Percentiles rank a stretch among this genome's conserved stretches.
Conservation (phyloP, 495 filamentous ascomycete species). For the Elaphomyces granulatus region DNA sequence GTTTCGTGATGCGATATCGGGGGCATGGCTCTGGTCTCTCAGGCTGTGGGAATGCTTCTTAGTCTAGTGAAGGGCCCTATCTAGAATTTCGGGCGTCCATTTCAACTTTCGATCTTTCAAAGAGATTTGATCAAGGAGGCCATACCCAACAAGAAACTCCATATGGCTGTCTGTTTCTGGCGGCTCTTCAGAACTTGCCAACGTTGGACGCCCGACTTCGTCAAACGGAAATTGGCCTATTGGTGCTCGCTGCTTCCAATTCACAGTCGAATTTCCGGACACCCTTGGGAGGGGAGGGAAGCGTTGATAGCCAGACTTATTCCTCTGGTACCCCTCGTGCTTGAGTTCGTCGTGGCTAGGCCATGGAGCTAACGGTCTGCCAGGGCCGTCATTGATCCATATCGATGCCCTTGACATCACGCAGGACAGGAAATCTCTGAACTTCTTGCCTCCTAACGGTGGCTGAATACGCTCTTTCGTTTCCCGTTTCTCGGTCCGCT, state of each 20-base stretch:
- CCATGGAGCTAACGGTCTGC: conserved; percentile 13
- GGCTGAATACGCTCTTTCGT: conserved; percentile 2
- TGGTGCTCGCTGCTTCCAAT: conserved; percentile 12
- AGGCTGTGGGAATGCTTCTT: too few species aligned
- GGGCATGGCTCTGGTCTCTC: too few species aligned
- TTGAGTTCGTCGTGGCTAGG: conserved; percentile 15
- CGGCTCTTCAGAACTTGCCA: background rate
- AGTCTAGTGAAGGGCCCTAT: too few species aligned
- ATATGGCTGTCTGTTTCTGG: conserved; percentile 3
- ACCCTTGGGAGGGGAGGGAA: conserved; percentile 17
- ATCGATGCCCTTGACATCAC: conserved; percentile 12
- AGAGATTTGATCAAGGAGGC: background rate
- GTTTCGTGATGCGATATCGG: too few species aligned
- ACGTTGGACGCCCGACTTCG: conserved; percentile 3
- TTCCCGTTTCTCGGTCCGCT: background rate
- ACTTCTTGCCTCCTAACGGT: conserved; percentile 7
- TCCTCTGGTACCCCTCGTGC: conserved; percentile 20
- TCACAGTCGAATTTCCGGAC: conserved; percentile 18
- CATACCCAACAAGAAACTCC: background rate
- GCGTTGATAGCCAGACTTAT: conserved; percentile 13
- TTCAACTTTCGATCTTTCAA: background rate
- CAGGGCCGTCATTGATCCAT: conserved; percentile 9
- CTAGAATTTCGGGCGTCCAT: background rate
- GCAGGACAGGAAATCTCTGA: conserved; percentile 9
- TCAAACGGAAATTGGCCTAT: conserved; percentile 6